A percentile compares a stretch with the other conserved stretches of the same genome.
These are phyloP conservation scores for Boletus rubescentipes DNA, from an alignment of 768 basidiomycete genomes.

Conservation along the genomic window DNA sequence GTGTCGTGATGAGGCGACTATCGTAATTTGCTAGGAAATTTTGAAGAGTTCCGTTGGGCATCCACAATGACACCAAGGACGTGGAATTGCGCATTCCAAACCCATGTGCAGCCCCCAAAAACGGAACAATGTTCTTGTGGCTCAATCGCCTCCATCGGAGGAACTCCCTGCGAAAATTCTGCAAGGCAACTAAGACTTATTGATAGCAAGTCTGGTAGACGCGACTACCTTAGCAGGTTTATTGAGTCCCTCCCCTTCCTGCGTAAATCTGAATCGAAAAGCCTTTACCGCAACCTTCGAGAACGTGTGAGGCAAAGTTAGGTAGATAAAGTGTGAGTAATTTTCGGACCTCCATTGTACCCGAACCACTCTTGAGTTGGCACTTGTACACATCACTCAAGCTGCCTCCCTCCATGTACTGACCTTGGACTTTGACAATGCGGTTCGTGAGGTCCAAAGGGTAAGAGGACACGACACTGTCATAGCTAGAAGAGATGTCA, in stretches of 20 bases:
- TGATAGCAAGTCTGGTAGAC: neutral
- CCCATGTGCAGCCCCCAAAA: constrained; percentile 22
- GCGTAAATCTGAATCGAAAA: constrained; percentile 10
- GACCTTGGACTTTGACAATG: neutral
- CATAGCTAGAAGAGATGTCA: neutral
- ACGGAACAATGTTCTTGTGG: constrained; percentile 26
- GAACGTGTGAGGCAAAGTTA: neutral
- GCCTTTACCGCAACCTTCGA: constrained; percentile 21
- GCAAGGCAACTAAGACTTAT: neutral
- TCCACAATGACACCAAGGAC: constrained; percentile 31
- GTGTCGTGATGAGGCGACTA: neutral
- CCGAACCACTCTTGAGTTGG: neutral
- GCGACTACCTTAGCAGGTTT: neutral
- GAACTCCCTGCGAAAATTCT: constrained; percentile 24
- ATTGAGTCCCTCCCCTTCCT: neutral
- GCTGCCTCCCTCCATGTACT: constrained; percentile 1
- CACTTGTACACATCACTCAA: constrained; percentile 16
- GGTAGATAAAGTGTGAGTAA: neutral
- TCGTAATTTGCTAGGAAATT: constrained; percentile 16
- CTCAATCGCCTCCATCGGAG: constrained; percentile 20
- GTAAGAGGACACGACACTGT: neutral
- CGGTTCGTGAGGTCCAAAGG: constrained; percentile 1
- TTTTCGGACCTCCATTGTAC: neutral
- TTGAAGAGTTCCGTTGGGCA: constrained; percentile 26
- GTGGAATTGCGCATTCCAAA: constrained; percentile 23